Base-by-base conservation (phyloP, 1,284 basidiomycete genomes). In the Apiotrichum akiyoshidainum region DNA sequence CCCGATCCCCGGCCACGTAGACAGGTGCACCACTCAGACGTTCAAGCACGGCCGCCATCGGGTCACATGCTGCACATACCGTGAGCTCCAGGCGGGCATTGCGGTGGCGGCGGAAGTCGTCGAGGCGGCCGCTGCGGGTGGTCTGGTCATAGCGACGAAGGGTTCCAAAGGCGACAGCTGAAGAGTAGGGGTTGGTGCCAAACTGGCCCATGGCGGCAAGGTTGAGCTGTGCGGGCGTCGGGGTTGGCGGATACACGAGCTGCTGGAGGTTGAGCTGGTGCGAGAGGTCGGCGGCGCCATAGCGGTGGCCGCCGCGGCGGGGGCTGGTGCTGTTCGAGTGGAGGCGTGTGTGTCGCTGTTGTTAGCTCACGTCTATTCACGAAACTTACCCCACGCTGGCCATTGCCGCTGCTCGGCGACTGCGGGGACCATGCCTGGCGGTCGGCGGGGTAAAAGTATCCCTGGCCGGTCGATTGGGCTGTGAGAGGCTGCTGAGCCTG, bases 81-180 rank as follows among this genome's bases (percentile, higher is more conserved):
- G 82, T 80, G 13, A 95, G 79, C 64, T 89, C 86, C 90, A 91
- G 94, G 66, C 85, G 86, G 5, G 57, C 83, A 37, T 85, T 80
- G 74, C 88, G 90, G 78, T 88, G 88, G 41, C 85, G 83, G 60
- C 91, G 84, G 77, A 94, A 96, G 61, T 93, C 89, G 63, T 94
- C 90, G 57, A 96, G 77, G 33, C 89, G 72, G 14, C 84, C 81
- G 72, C 88, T 90, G 48, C 88, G 84, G 57, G 33, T 12, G 31
- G 51, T 6, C 9, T 22, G 8, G 9, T 52, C 51, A 12, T 19
- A 41, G 4, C 41, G 26, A n/a, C 51, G 51, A 10, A 33, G 19
- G 16, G n/a, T 5, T 5, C 39, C 39, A 41, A 9, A 19, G 26
- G 40, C 31, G 40, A 42, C 26, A 12, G 42, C 42, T 5, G 48